A percentile compares a stretch with the other conserved stretches of the same genome.
Conservation (phyloP, 768 basidiomycete genomes). For the Boletus rubropictus region DNA sequence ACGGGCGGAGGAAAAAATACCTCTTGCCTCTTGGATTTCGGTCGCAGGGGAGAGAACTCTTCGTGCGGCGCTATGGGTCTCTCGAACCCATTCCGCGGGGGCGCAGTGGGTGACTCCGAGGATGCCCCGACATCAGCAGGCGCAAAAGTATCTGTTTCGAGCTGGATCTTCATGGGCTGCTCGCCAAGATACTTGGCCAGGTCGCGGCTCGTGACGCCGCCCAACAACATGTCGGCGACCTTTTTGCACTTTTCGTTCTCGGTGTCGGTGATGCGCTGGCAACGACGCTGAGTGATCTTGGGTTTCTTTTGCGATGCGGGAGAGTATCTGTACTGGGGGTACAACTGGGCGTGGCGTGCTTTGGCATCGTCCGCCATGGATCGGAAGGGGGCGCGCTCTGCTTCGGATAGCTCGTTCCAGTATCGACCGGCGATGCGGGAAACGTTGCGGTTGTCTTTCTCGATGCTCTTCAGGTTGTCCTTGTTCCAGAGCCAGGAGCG, state of each 20-base stretch:
- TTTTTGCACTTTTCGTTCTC: conserved; percentile 37
- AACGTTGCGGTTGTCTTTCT: conserved; percentile 68
- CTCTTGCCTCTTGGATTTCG: conserved; percentile 7
- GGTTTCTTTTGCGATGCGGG: conserved; percentile 36
- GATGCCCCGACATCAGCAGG: background rate
- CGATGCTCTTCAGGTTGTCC: conserved; percentile 44
- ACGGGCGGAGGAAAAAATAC: background rate
- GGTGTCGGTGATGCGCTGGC: conserved; percentile 24
- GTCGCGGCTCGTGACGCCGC: conserved; percentile 31
- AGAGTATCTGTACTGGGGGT: conserved; percentile 61
- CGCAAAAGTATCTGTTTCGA: background rate
- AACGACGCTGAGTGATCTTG: conserved; percentile 31
- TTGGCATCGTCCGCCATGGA: conserved; percentile 44
- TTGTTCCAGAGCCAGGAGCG: conserved; percentile 62
- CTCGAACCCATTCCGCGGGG: conserved; percentile 5
- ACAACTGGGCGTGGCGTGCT: conserved; percentile 40
- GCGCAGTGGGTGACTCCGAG: background rate
- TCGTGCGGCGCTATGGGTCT: too few species aligned
- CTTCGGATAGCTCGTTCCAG: conserved; percentile 54
- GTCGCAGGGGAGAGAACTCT: conserved; percentile 4
- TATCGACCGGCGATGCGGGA: conserved; percentile 62
- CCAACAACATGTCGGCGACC: conserved; percentile 33
- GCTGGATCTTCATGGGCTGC: background rate
- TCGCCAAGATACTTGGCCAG: conserved; percentile 20
- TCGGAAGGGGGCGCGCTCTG: conserved; percentile 44